Evolutionary conservation across 2,329 filamentous ascomycete species (phyloP).

Genomic region (Canariomyces notabilis): DNA sequence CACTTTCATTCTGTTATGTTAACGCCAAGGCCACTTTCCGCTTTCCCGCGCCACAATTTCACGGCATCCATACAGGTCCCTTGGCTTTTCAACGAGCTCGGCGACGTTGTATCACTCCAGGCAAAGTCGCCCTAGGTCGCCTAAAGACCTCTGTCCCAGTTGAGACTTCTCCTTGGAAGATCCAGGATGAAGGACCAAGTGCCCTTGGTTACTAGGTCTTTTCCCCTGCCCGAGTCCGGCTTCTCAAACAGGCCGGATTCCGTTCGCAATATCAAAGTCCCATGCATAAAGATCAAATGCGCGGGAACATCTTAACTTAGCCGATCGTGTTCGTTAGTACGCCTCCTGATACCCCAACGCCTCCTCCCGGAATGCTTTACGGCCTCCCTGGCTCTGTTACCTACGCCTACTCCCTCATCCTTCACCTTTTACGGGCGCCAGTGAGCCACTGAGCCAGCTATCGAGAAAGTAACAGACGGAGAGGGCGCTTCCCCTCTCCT

Average conservation of each 20-base stretch:
- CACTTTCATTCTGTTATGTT: too few relatives aligned
- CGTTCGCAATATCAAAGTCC: conserved; percentile 19
- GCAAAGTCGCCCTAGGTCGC: background rate
- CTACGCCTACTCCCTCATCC: too few relatives aligned
- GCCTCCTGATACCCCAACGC: background rate
- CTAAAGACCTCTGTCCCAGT: background rate
- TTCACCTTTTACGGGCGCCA: too few relatives aligned
- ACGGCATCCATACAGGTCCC: too few relatives aligned
- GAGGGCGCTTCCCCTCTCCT: too few relatives aligned
- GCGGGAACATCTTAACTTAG: conserved; percentile 1
- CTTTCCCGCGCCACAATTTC: too few relatives aligned
- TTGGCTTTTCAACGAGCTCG: background rate
- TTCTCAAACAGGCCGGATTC: background rate
- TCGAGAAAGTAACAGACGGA: too few relatives aligned
- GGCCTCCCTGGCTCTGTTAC: too few relatives aligned
- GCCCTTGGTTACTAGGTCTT: background rate
- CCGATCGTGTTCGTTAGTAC: conserved; percentile 2
- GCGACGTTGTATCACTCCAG: background rate
- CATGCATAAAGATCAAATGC: conserved; percentile 16
- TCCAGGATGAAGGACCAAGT: background rate
- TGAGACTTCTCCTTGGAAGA: background rate
- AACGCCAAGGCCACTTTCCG: too few relatives aligned
- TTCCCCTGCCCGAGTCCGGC: background rate
- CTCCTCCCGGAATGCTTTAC: background rate
- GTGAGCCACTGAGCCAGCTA: too few relatives aligned